These are phyloP conservation scores for Eimeria brunetti DNA, from an alignment of 169 alveolate genomes.

Conservation along the genomic window DNA sequence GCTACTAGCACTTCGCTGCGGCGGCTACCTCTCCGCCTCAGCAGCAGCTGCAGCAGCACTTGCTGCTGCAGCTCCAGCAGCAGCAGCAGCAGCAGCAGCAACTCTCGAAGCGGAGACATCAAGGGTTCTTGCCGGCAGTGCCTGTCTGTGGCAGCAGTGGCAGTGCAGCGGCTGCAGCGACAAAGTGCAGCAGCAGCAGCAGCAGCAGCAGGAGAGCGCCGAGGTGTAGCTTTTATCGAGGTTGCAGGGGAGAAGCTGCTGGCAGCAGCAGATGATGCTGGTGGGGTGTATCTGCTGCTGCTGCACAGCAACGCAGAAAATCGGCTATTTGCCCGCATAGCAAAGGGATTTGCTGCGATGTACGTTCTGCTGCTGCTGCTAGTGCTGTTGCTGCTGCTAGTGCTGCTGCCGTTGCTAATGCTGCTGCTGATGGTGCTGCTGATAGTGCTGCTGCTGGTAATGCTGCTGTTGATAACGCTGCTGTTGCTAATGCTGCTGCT, in stretches of 20 bases:
- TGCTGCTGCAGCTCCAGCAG: constrained; percentile 29
- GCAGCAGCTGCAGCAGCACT: constrained; percentile 55
- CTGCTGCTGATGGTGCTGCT: neutral
- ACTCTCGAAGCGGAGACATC: neutral
- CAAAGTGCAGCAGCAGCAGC: constrained; percentile 35
- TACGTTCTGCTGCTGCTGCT: constrained; percentile 9
- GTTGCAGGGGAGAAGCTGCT: constrained; percentile 29
- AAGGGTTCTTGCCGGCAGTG: neutral
- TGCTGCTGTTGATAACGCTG: neutral
- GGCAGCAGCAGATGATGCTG: constrained; percentile 34
- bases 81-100: constrained; percentile 43
- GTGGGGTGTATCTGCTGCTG: constrained; percentile 20
- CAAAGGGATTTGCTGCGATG: constrained; percentile 26
- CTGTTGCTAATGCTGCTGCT: neutral
- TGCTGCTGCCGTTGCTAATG: neutral
- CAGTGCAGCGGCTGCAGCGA: constrained; percentile 67
- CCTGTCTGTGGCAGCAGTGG: neutral
- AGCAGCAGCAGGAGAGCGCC: constrained; percentile 19
- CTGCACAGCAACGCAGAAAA: neutral
- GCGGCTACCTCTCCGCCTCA: constrained; percentile 52
- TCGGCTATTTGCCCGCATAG: neutral
- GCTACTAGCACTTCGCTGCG: neutral
- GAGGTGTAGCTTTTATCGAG: neutral
- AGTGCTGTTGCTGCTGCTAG: neutral
- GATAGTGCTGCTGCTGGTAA: neutral